These are phyloP conservation scores for Amphibolis antarctica DNA, from an alignment of 106 monocot genomes.

Conservation along the genomic window DNA sequence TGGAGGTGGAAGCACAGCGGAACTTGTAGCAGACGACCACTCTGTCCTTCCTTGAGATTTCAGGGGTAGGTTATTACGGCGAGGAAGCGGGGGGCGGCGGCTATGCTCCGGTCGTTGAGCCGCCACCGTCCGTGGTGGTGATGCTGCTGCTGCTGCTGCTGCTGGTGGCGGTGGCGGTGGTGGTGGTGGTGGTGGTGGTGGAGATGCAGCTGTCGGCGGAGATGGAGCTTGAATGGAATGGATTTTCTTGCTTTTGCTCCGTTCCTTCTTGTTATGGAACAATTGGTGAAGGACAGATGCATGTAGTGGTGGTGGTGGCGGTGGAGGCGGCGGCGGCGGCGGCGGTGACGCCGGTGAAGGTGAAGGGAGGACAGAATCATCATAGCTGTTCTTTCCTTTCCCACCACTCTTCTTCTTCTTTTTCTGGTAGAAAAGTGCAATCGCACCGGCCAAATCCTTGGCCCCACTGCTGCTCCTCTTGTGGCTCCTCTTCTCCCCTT, in stretches of 20 bases:
- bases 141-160: too few relatives aligned
- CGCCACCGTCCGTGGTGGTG: too few relatives aligned
- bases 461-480: constrained; percentile 35
- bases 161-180: constrained; percentile 12
- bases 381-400: constrained; percentile 16
- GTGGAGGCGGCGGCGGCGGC: constrained; percentile 32
- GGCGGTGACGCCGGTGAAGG: constrained; percentile 17
- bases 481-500: constrained; percentile 13
- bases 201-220: constrained; percentile 9
- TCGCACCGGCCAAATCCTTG: constrained; percentile 47
- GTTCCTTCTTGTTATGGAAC: constrained; percentile 36
- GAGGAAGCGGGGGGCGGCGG: not conserved
- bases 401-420: constrained; percentile 29
- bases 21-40: not conserved
- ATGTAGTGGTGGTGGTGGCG: constrained; percentile 24
- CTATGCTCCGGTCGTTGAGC: not conserved
- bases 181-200: constrained; percentile 1
- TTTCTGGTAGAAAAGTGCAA: constrained; percentile 60
- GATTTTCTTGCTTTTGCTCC: constrained; percentile 35
- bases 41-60: not conserved
- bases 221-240: constrained; percentile 8
- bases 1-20: not conserved
- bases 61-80: not conserved
- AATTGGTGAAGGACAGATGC: constrained; percentile 34
- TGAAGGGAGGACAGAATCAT: constrained; percentile 9